Evolutionary conservation across 331 rosid genomes (phyloP).

Genomic region (Acacia concinna): DNA sequence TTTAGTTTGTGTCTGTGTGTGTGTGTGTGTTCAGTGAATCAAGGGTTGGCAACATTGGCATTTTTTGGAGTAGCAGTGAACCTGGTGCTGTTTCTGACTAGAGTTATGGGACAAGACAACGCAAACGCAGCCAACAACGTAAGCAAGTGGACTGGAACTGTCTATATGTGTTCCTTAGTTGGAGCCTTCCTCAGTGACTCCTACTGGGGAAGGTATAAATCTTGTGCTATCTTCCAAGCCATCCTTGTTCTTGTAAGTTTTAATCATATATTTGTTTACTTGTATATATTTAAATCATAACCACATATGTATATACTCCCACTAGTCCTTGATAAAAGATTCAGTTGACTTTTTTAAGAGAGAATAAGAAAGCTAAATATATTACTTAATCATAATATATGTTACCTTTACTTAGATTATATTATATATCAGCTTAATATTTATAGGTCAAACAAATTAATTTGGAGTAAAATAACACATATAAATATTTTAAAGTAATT

Average conservation of each 20-base stretch:
- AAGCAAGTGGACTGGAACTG: slow-evolving; percentile 44
- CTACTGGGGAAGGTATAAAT: slow-evolving; percentile 73
- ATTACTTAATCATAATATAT: too few relatives aligned
- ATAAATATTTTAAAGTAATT: too few relatives aligned
- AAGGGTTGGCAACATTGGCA: slow-evolving; percentile 82
- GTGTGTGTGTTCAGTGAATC: slow-evolving; percentile 49
- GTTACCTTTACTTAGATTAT: too few relatives aligned
- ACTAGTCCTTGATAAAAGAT: too few relatives aligned
- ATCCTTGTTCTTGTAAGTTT: slow-evolving; percentile 38
- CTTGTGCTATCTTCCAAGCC: slow-evolving; percentile 71
- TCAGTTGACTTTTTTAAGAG: too few relatives aligned
- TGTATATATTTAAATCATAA: neutral
- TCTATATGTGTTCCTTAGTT: slow-evolving; percentile 73
- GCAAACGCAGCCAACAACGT: slow-evolving; percentile 69
- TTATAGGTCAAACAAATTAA: too few relatives aligned
- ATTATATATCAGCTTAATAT: too few relatives aligned
- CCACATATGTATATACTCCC: neutral
- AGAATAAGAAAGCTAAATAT: too few relatives aligned
- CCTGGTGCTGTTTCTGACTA: slow-evolving; percentile 63
- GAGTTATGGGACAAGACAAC: slow-evolving; percentile 80
- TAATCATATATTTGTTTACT: too few relatives aligned
- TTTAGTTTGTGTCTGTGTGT: too few relatives aligned
- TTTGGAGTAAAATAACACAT: too few relatives aligned
- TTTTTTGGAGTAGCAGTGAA: slow-evolving; percentile 88
- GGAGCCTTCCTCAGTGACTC: slow-evolving; percentile 89